These are phyloP conservation scores for Blastomyces emzantsi DNA, from an alignment of 2,329 filamentous ascomycete species.

Conservation along the genomic window DNA sequence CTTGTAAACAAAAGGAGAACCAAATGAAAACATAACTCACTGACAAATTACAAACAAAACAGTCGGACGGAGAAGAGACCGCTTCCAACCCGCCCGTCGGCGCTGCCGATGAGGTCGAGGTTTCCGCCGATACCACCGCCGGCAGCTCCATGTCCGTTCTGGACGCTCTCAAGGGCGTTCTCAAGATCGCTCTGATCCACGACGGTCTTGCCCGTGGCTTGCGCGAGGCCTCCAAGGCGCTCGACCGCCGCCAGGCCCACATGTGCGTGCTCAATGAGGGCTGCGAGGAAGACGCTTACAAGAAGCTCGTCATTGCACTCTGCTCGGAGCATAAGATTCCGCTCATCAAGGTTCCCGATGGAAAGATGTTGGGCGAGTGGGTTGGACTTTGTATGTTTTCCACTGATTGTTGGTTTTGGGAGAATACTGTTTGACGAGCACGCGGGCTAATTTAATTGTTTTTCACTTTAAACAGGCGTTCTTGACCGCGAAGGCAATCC, in stretches of 20 bases:
- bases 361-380: conserved; percentile 99
- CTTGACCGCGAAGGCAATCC: conserved; percentile 99
- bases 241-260: conserved; percentile 97
- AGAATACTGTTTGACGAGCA: not conserved
- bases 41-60: conserved; percentile 11
- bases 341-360: conserved; percentile 98
- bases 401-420: conserved; percentile 9
- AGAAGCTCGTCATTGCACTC: conserved; percentile 98
- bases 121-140: conserved; percentile 75
- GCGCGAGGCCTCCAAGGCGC: conserved; percentile 96
- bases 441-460: conserved; percentile 16
- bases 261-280: conserved; percentile 99
- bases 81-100: conserved; percentile 56
- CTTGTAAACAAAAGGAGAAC: not conserved
- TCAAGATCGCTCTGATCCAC: conserved; percentile 99
- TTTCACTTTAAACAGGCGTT: conserved; percentile 60
- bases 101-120: conserved; percentile 86
- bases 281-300: conserved; percentile 99
- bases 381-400: conserved; percentile 87
- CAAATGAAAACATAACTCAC: not conserved
- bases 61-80: conserved; percentile 99
- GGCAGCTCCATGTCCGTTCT: conserved; percentile 87
- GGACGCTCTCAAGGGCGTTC: conserved; percentile 96
- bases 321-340: conserved; percentile 99
- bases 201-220: conserved; percentile 98